phyloP scores from a whole-genome alignment of 208 protist genomes.

The Crithidia fasciculata region DNA sequence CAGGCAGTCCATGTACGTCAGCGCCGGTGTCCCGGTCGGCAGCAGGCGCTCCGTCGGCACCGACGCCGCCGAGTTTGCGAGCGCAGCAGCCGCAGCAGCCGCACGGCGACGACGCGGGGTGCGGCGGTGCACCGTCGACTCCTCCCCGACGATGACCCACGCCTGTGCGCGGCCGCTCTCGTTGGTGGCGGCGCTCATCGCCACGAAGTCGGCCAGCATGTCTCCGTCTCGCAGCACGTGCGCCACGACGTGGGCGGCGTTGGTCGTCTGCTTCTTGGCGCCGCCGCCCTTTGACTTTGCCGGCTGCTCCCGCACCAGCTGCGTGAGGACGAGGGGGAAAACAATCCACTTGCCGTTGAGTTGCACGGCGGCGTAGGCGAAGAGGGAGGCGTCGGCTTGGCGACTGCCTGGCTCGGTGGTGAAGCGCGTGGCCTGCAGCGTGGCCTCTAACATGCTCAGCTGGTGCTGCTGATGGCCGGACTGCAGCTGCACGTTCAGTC shows the following conservation, averaged over 20 bases:
- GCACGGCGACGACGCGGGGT: slow-evolving; percentile 22
- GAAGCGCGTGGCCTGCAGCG: slow-evolving; percentile 23
- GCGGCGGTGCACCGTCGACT: slow-evolving; percentile 18
- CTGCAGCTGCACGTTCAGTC: slow-evolving; percentile 29
- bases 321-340: slow-evolving; percentile 69
- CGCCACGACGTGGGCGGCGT: slow-evolving; percentile 22
- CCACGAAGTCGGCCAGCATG: slow-evolving; percentile 71
- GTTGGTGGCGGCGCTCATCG: slow-evolving; percentile 46
- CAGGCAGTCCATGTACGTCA: slow-evolving; percentile 68
- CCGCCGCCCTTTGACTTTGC: background rate
- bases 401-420: slow-evolving; percentile 1
- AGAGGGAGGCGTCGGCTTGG: slow-evolving; percentile 40
- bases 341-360: slow-evolving; percentile 48
- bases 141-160: slow-evolving; percentile 46
- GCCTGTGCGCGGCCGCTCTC: slow-evolving; percentile 50
- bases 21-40: slow-evolving; percentile 62
- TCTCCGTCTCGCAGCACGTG: slow-evolving; percentile 76
- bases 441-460: slow-evolving; percentile 19
- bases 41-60: slow-evolving; percentile 47
- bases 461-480: slow-evolving; percentile 24
- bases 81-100: slow-evolving; percentile 4
- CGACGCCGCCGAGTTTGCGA: slow-evolving; percentile 13
- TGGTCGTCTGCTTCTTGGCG: background rate
- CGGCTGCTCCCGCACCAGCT: slow-evolving; percentile 8
- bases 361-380: slow-evolving; percentile 55